Base-by-base conservation (phyloP, 371 early-diverging fungal species). In the Thermomucor indicae-seudaticae region DNA sequence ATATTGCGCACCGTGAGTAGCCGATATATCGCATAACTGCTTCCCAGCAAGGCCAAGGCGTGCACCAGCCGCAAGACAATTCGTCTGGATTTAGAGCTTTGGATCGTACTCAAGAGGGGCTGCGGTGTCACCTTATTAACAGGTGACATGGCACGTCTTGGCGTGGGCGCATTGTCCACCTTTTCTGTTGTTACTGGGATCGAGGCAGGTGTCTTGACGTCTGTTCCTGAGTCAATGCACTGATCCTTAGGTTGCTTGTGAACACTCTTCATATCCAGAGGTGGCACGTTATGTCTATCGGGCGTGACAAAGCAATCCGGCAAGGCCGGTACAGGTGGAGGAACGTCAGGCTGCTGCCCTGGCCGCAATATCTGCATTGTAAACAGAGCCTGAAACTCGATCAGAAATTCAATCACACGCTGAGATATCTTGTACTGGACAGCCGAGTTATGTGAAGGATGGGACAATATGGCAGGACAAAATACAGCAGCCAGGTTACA, bases 401-500 rank as follows among this genome's bases (percentile, higher is more conserved):
- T 81, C 14, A 85, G 43, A 49, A 82, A 82, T 31, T 74, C 78
- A 1, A 85, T 51, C 10, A 83, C 83, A 27, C 64, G 60, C 17
- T 82, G 79, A 10, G 79, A 75, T 16, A 75, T 67, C 45, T 74
- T 79, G 49, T 82, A 82, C 32, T 80, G 71, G 17, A 73, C 73
- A 8, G 81, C 79, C 60, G 78, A 62, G 64, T 72, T 65, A 35
- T 81, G 81, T 14, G 68, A 65, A 12, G 82, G 81, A 37, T 76
- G 75, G 1, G 72, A 62, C 4, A 83, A 51, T 19, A 84, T 72
- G 7, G 79, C 78, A 0, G 82, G 83, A 24, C 78, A 72, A 55
- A 86, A 86, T 4, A 86, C 80, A 12, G 78, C 69, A 1, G 84
- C 81, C 7, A 86, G 55, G 47, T 83, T 86, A 24, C 71, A 68